Evolutionary conservation across 495 filamentous ascomycete species (phyloP), one percentile per base, ranked within the genome.

Genomic region (Lasiosphaeris hirsuta): DNA sequence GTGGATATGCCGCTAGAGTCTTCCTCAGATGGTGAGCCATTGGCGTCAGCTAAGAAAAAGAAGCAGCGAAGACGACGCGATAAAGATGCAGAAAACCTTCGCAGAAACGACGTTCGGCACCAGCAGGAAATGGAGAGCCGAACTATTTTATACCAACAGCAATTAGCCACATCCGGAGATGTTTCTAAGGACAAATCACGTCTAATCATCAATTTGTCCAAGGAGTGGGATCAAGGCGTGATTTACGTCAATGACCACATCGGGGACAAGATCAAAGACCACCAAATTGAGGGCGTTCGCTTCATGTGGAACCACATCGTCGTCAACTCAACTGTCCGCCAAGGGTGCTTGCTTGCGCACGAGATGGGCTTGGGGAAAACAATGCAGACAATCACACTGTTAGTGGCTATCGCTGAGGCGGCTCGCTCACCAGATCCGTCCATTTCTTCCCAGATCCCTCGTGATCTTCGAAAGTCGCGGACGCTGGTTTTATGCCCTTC

Each of bases 341-440:
- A 88, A 66, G 92, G 92, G 6, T 95, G 90, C 63, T 75, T 97
- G 3, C 80, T 97, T 33, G 90, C 92, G 2, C 92, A 96, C 67
- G 90, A 90, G 1, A 96, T 96, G 93, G 92, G 92, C 2, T 71
- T 97, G 13, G 92, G 92, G 11, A 97, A 97, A 71, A 96, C 93
- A 0, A 89, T 96, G 83, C 93, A 96, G 73, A 81, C 83, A 2
- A 90, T 97, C 58, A 86, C 90, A 0, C 70, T 97, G 38, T 78
- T 97, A 1, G 77, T 87, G 4, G 87, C 90, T 13, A 83, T 96
- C 54, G 76, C 84, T 7, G 76, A 86, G 57, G 82, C 90, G 2
- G 77, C 85, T 17, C 56, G 63, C 11, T 92, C 89, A 0, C 35
- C 68, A 1, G 78, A 92, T 41, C 69, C 72, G 1, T 62, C 69